These are phyloP conservation scores for Sedum album DNA, from an alignment of 164 flowering plant genomes.

Conservation along the genomic window DNA sequence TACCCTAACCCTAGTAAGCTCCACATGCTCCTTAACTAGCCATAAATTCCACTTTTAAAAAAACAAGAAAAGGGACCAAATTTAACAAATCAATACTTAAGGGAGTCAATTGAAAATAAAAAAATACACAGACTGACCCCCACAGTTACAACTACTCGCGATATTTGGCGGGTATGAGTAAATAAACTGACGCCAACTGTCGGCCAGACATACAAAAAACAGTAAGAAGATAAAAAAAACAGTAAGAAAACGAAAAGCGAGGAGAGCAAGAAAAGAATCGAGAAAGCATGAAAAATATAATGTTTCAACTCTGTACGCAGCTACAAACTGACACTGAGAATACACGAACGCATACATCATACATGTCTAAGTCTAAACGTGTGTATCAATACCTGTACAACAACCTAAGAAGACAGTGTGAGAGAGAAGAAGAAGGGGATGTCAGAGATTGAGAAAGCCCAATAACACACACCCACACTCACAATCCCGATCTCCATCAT, in stretches of 20 bases:
- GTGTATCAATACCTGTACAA: neutral
- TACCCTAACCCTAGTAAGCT: neutral
- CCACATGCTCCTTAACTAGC: neutral
- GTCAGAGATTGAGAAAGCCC: slow-evolving; percentile 5
- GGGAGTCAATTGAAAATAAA: neutral
- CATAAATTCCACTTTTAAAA: no score
- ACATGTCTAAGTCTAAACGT: neutral
- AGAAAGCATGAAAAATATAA: neutral
- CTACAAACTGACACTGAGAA: neutral
- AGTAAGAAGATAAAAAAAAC: neutral
- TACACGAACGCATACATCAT: neutral
- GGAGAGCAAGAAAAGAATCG: neutral
- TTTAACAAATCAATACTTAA: no score
- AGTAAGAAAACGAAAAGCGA: neutral
- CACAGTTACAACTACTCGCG: neutral
- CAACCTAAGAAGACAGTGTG: neutral
- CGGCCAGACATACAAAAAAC: neutral
- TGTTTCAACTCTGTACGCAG: neutral
- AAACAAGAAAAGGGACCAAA: no score
- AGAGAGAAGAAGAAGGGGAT: neutral
- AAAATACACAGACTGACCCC: neutral
- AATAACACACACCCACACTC: neutral
- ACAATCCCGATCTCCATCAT: neutral
- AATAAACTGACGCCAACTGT: neutral
- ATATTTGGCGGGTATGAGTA: slow-evolving; percentile 9